phyloP scores from a whole-genome alignment of 129 eudicot species.

The Chrysanthemum lavandulifolium region DNA sequence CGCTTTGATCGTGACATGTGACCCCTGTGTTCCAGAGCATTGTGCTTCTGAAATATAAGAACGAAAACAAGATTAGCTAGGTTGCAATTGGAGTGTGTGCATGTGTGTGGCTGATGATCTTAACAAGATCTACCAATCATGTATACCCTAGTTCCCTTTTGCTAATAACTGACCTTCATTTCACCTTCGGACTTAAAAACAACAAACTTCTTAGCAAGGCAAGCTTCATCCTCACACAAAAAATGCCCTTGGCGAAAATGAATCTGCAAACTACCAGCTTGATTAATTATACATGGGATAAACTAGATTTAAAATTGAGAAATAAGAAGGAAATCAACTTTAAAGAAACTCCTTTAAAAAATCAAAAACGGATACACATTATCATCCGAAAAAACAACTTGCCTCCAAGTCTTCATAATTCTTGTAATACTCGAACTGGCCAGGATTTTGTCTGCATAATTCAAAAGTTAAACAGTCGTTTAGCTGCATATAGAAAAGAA shows the following conservation, averaged over 20 bases:
- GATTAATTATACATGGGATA: neutral
- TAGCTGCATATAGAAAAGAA: slow-evolving; percentile 5
- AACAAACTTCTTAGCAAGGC: slow-evolving; percentile 77
- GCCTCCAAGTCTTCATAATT: slow-evolving; percentile 94
- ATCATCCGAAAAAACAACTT: slow-evolving; percentile 22
- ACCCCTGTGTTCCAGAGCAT: slow-evolving; percentile 86
- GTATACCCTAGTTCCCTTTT: neutral
- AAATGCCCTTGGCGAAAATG: slow-evolving; percentile 84
- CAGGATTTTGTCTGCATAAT: slow-evolving; percentile 76
- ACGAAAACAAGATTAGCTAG: neutral
- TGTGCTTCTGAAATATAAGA: slow-evolving; percentile 62
- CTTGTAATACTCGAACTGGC: slow-evolving; percentile 82
- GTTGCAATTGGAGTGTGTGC: neutral
- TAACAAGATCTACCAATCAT: neutral
- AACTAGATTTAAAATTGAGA: neutral
- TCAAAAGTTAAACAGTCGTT: slow-evolving; percentile 13
- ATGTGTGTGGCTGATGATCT: neutral
- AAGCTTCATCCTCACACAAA: slow-evolving; percentile 80
- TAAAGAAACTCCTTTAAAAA: neutral
- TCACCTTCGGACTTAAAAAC: slow-evolving; percentile 83
- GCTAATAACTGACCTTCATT: slow-evolving; percentile 52
- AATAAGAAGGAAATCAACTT: neutral
- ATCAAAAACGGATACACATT: neutral
- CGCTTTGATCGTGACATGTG: slow-evolving; percentile 81
- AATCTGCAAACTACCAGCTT: slow-evolving; percentile 37